A percentile compares a stretch with the other conserved stretches of the same genome.
These are phyloP conservation scores for Neofusicoccum ribis DNA, from an alignment of 2,329 filamentous ascomycete species.

Conservation along the genomic window DNA sequence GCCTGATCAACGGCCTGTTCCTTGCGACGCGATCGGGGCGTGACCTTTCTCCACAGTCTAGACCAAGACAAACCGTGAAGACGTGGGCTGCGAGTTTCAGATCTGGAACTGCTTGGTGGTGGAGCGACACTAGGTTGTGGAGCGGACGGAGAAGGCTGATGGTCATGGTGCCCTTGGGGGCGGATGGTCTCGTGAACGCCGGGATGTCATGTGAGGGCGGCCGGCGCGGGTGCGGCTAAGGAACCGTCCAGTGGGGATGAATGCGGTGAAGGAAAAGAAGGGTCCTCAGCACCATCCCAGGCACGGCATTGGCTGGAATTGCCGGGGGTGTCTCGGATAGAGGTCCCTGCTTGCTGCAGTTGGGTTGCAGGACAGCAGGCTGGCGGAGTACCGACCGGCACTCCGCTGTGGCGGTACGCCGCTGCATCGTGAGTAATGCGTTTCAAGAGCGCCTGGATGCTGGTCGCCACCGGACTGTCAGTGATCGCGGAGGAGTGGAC, in stretches of 20 bases:
- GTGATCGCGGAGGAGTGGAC: too few species aligned
- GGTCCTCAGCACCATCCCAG: background rate
- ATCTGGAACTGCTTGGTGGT: background rate
- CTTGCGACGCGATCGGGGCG: background rate
- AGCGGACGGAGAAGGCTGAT: background rate
- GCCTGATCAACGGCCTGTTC: background rate
- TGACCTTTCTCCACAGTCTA: background rate
- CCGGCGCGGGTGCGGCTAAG: background rate
- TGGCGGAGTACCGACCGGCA: background rate
- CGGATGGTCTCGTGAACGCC: background rate
- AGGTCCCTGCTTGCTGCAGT: background rate
- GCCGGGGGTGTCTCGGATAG: constrained; percentile 14
- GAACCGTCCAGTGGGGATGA: background rate
- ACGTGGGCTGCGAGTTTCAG: background rate
- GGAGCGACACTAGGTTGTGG: background rate
- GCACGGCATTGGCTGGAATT: background rate
- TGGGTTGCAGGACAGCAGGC: background rate
- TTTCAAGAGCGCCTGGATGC: background rate
- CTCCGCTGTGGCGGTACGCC: background rate
- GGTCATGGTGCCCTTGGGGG: background rate
- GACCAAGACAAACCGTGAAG: background rate
- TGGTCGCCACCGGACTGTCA: background rate
- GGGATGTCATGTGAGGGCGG: constrained; percentile 3
- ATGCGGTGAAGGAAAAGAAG: background rate
- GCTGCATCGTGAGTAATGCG: background rate